phyloP scores from a whole-genome alignment of 768 basidiomycete species.

The Solioccasus polychromus region DNA sequence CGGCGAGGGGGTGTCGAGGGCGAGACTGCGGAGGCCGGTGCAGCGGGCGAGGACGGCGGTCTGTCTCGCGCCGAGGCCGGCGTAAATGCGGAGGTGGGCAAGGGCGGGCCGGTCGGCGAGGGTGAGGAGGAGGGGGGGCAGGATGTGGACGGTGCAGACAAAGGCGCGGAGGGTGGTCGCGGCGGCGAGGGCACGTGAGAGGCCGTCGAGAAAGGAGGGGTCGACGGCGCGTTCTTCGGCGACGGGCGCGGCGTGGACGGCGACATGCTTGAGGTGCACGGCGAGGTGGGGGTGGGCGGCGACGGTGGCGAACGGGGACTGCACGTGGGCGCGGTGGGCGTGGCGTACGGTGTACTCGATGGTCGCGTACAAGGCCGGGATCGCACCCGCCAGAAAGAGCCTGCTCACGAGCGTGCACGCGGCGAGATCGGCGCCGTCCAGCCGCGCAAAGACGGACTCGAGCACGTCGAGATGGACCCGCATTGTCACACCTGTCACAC shows the following conservation, averaged over 20 bases:
- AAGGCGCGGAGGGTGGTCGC: constrained; percentile 58
- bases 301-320: constrained; percentile 63
- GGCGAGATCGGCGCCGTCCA: constrained; percentile 53
- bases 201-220: constrained; percentile 53
- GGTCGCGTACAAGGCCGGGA: constrained; percentile 59
- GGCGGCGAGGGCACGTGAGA: constrained; percentile 43
- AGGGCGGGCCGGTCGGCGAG: constrained; percentile 47
- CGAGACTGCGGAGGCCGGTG: constrained; percentile 40
- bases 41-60: constrained; percentile 41
- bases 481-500: constrained; percentile 38
- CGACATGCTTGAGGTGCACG: constrained; percentile 58
- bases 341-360: constrained; percentile 55
- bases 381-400: constrained; percentile 61
- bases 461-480: constrained; percentile 72
- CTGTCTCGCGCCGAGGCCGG: constrained; percentile 52
- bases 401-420: constrained; percentile 61
- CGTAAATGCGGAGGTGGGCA: constrained; percentile 46
- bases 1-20: constrained; percentile 62
- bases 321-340: constrained; percentile 51
- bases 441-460: constrained; percentile 58
- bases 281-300: constrained; percentile 50
- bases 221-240: constrained; percentile 34
- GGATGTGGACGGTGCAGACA: constrained; percentile 44
- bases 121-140: constrained; percentile 48
- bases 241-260: constrained; percentile 48